phyloP scores from a whole-genome alignment of 2,329 filamentous ascomycete genomes.

The Alternaria postmessia region DNA sequence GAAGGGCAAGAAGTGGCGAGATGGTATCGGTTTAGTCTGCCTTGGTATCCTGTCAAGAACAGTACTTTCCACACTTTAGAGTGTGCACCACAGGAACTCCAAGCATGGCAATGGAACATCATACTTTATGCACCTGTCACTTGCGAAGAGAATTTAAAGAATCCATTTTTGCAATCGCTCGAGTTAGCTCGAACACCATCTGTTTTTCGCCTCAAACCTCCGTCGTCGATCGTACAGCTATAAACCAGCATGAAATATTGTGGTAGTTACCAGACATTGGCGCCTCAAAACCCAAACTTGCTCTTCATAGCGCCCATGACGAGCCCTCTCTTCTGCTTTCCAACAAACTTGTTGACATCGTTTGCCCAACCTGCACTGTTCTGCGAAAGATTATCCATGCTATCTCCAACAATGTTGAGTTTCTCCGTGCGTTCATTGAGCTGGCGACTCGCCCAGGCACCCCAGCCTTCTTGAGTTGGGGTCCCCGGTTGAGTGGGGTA shows the following conservation, averaged over 20 bases:
- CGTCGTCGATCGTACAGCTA: no score
- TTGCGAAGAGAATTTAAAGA: no score
- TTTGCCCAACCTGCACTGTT: conserved; percentile 84
- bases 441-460: conserved; percentile 83
- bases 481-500: conserved; percentile 25
- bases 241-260: no score
- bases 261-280: background rate
- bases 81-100: background rate
- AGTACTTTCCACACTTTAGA: background rate
- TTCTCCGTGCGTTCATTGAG: conserved; percentile 91
- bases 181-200: background rate
- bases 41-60: background rate
- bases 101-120: background rate
- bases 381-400: conserved; percentile 81
- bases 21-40: background rate
- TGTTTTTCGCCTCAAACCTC: conserved; percentile 5
- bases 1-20: background rate
- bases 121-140: no score
- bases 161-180: no score
- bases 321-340: conserved; percentile 85
- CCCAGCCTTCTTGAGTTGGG: conserved; percentile 62
- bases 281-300: conserved; percentile 42
- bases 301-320: conserved; percentile 67
- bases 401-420: conserved; percentile 81
- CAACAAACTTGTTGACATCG: conserved; percentile 86